A percentile compares a stretch with the other conserved stretches of the same genome.
These are phyloP conservation scores for Starmera caribaea DNA, from an alignment of 805 yeast species.

Conservation along the genomic window DNA sequence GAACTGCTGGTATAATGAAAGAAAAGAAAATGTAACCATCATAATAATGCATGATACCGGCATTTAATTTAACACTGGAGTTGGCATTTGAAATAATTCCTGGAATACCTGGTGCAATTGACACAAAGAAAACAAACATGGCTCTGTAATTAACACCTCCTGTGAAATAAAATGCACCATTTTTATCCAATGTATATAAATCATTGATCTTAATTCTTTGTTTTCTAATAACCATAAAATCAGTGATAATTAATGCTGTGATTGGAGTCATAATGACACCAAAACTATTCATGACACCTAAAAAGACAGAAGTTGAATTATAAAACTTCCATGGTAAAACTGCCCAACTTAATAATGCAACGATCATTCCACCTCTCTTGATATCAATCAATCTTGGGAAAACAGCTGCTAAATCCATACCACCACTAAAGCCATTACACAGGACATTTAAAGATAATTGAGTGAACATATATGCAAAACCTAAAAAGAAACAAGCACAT, in stretches of 20 bases:
- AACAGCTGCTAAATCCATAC: conserved; percentile 18
- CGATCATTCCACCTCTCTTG: conserved; percentile 26
- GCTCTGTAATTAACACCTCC: conserved; percentile 23
- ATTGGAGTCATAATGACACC: conserved; percentile 28
- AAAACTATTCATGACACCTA: conserved; percentile 30
- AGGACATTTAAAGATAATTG: conserved; percentile 26
- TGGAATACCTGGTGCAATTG: conserved; percentile 27
- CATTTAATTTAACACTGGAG: conserved; percentile 12
- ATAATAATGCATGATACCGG: conserved; percentile 18
- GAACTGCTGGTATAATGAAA: conserved; percentile 17
- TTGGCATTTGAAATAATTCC: conserved; percentile 25
- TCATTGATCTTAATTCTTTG: conserved; percentile 23
- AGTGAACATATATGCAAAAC: conserved; percentile 24
- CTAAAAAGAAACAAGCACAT: conserved; percentile 32
- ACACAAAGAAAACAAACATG: conserved; percentile 17
- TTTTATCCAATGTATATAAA: conserved; percentile 20
- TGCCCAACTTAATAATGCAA: conserved; percentile 26
- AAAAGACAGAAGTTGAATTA: conserved; percentile 25
- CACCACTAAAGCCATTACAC: conserved; percentile 29
- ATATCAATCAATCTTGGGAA: conserved; percentile 21
- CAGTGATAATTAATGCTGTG: conserved; percentile 25
- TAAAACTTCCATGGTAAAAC: conserved; percentile 31
- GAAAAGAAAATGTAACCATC: conserved; percentile 23
- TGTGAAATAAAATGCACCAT: conserved; percentile 21
- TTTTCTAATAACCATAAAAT: conserved; percentile 25